phyloP scores from a whole-genome alignment of 2,329 filamentous ascomycete species.

The Colletotrichum tanaceti region DNA sequence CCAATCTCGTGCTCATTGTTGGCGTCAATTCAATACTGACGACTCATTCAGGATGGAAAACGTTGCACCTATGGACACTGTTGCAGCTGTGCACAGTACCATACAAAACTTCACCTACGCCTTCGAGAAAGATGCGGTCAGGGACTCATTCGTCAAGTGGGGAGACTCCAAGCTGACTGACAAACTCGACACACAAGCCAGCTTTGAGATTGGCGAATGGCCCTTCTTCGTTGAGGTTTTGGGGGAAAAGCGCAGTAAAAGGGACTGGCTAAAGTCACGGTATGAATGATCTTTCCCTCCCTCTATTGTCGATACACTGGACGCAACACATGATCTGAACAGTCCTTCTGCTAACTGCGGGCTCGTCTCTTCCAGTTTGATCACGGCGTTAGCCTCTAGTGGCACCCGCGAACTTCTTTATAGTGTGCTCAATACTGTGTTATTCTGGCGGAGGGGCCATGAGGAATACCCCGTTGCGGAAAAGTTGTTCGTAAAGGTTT shows the following conservation, averaged over 20 bases:
- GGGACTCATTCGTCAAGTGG: neutral
- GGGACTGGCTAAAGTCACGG: neutral
- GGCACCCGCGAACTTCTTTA: neutral
- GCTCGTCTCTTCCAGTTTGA: neutral
- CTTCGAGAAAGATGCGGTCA: neutral
- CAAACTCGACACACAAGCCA: neutral
- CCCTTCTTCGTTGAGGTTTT: neutral
- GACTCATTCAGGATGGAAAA: neutral
- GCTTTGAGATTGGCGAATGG: neutral
- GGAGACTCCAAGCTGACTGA: neutral
- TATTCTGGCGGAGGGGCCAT: neutral
- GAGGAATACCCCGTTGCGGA: neutral
- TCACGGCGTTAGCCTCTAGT: neutral
- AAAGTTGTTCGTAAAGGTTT: neutral
- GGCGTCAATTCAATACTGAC: neutral
- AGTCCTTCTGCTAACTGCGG: neutral
- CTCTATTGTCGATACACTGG: neutral
- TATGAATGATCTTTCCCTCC: neutral
- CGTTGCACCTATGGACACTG: neutral
- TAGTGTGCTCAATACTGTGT: neutral
- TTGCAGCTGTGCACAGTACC: neutral
- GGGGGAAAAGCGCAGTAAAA: neutral
- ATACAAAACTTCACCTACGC: neutral
- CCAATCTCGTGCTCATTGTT: too few species aligned
- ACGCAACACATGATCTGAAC: neutral